Evolutionary conservation across 805 yeast species (phyloP).

Genomic region (Wickerhamiella lipophila): DNA sequence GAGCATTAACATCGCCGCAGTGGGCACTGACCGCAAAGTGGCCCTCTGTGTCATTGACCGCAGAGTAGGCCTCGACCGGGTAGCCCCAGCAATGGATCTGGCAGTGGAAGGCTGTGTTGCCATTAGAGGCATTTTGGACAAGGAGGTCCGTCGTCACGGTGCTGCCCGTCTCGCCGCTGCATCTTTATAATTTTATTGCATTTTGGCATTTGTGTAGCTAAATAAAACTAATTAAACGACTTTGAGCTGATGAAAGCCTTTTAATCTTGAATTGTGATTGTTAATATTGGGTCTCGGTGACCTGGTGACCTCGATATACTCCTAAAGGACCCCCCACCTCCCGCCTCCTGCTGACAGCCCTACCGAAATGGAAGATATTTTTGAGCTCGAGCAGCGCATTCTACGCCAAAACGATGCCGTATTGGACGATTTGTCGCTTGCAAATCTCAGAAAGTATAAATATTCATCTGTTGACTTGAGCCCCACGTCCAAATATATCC

Average conservation of each 20-base stretch:
- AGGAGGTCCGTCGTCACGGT: slow-evolving; percentile 67
- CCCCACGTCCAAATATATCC: slow-evolving; percentile 55
- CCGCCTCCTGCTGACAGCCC: neutral
- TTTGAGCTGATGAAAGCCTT: no score
- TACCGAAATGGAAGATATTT: slow-evolving; percentile 14
- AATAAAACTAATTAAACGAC: no score
- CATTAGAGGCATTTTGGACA: slow-evolving; percentile 74
- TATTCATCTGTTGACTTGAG: slow-evolving; percentile 59
- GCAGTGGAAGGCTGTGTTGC: slow-evolving; percentile 82
- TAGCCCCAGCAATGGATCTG: slow-evolving; percentile 63
- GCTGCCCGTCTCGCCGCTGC: slow-evolving; percentile 6
- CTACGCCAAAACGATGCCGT: slow-evolving; percentile 20
- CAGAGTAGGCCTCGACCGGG: slow-evolving; percentile 66
- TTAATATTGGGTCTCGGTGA: no score
- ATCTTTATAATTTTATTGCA: neutral
- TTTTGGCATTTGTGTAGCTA: neutral
- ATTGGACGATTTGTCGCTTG: slow-evolving; percentile 19
- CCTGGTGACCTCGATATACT: no score
- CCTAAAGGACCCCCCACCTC: no score
- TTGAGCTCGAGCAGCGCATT: slow-evolving; percentile 23
- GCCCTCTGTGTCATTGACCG: slow-evolving; percentile 69
- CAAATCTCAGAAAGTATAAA: slow-evolving; percentile 21
- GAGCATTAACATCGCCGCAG: slow-evolving; percentile 64
- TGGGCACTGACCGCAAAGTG: slow-evolving; percentile 70
- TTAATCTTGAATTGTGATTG: no score